Conservation (phyloP, 2,329 filamentous ascomycete species). For the Claviceps sorghi region DNA sequence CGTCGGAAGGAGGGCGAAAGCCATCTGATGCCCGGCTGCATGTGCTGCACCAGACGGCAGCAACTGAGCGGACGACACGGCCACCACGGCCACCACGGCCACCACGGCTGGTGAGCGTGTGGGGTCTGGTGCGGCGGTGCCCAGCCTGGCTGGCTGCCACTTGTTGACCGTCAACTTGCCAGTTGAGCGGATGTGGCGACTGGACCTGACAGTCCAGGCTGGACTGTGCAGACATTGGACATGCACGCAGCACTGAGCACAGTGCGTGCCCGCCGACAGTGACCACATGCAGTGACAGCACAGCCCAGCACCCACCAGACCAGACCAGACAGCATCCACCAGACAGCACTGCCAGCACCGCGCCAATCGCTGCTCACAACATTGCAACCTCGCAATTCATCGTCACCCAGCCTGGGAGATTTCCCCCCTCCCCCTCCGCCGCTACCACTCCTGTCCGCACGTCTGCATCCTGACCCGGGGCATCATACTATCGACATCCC, state of each 20-base stretch:
- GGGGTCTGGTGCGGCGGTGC: neutral
- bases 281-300: too few species aligned
- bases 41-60: neutral
- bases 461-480: neutral
- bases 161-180: too few species aligned
- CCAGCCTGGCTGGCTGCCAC: too few species aligned
- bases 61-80: neutral
- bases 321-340: too few species aligned
- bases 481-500: neutral
- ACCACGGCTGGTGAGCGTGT: neutral
- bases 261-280: too few species aligned
- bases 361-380: neutral
- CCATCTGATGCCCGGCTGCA: neutral
- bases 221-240: too few species aligned
- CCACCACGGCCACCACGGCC: neutral
- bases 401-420: neutral
- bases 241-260: too few species aligned
- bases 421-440: neutral
- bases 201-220: too few species aligned
- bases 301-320: too few species aligned
- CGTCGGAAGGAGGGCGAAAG: slow-evolving; percentile 7
- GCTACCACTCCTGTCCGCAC: neutral
- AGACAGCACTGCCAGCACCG: too few species aligned
- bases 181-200: too few species aligned
- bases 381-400: neutral